Base-by-base conservation (phyloP, 2,329 filamentous ascomycete species). In the Emydomyces testavorans region DNA sequence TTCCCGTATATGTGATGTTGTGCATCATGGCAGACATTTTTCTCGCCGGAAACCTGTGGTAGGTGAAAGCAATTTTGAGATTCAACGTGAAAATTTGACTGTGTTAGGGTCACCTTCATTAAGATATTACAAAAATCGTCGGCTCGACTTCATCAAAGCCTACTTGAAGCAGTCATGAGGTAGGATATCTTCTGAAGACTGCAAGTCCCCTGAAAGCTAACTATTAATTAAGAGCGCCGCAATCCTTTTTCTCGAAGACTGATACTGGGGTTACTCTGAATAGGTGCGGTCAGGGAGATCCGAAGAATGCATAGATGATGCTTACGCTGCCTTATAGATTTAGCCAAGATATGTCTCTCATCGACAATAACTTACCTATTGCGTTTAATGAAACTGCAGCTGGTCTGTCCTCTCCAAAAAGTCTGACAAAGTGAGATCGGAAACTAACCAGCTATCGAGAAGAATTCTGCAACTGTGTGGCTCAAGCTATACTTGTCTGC, bases 231-330 rank as follows among this genome's bases (percentile, higher is more conserved):
- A 47, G 45, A 6, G 34, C 45, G 10, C 45, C 45, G 18, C 28
- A 36, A 35, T 39, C 34, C 6, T 47, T 39, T 24, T 47, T 47
- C 16, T 20, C 35, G 13, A 6, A 35, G 3, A 47, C 45, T 4
- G 45, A 47, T 35, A 40, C 45, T 11, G 45, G 45, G 4, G 28
- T 47, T 18, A 47, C 36, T 15, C 26, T 47, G 5, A 47, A 47
- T 24, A 35, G 24, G 42, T 46, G 4, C 11, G 42, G 10, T 26
- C 16, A 7, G 10, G 8, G 4, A 13, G 6, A 16, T 13, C 32
- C n/a, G 32, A 8, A 35, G n/a, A 15, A 11, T 35, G 15, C 6
- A 5, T 35, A 7, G 11, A 11, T 28, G 26, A 11, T 28, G 6
- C 26, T 28, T 11, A 28, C 26, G 6, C 26, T 28, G 6, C 26